Evolutionary conservation across 2,329 filamentous ascomycete genomes (phyloP).

Genomic region (Aureobasidium mangrovei): DNA sequence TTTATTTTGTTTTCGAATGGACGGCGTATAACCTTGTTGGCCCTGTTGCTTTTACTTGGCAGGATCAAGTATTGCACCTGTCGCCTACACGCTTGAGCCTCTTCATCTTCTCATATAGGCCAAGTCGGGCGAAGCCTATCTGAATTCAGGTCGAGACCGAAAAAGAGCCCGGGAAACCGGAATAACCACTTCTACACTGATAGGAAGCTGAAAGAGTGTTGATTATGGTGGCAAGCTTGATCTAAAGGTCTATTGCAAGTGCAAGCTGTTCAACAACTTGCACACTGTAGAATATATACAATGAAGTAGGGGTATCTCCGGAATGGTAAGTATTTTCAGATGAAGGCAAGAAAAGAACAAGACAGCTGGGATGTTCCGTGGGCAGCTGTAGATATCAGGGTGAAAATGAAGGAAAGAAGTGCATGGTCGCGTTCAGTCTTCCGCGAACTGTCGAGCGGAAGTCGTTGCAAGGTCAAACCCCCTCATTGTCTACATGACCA

Average conservation of each 20-base stretch:
- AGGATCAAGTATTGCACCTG: not conserved
- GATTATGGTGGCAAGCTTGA: not conserved
- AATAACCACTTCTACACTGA: not conserved
- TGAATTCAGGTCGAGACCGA: not conserved
- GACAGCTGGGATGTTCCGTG: not conserved
- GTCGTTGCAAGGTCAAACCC: not conserved
- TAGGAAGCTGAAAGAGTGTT: too few relatives aligned
- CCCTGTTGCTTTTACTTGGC: not conserved
- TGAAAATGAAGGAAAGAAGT: not conserved
- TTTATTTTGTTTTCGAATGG: not conserved
- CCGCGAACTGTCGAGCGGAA: not conserved
- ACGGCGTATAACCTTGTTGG: not conserved
- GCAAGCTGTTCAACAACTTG: slow-evolving; percentile 6
- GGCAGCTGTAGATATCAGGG: not conserved
- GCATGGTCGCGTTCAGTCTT: slow-evolving; percentile 11
- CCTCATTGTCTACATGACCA: slow-evolving; percentile 23
- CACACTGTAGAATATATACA: slow-evolving; percentile 6
- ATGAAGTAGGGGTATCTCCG: slow-evolving; percentile 9
- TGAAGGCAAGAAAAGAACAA: not conserved
- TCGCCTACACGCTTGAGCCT: not conserved
- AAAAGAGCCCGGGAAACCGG: not conserved
- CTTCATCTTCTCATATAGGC: not conserved
- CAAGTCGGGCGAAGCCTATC: not conserved
- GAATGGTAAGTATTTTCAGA: slow-evolving; percentile 2
- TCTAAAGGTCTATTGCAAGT: not conserved